Evolutionary conservation across 2,329 filamentous ascomycete species (phyloP).

Genomic region (Clonostachys chloroleuca): DNA sequence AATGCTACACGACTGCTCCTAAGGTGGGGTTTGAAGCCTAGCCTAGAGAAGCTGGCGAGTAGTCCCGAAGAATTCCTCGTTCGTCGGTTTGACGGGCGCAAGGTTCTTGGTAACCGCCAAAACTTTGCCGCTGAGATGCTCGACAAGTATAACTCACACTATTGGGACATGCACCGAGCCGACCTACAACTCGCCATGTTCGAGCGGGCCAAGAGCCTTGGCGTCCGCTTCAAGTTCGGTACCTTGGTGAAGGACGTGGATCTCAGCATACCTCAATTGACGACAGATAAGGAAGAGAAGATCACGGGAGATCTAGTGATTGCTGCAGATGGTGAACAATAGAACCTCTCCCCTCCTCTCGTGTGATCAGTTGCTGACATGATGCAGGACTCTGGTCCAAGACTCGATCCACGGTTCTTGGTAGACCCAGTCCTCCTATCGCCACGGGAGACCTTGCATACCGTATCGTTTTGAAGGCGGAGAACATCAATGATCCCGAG

Average conservation of each 20-base stretch:
- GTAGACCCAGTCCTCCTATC: not conserved
- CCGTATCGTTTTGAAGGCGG: not conserved
- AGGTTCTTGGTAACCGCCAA: constrained; percentile 40
- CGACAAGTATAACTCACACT: constrained; percentile 50
- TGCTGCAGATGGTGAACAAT: constrained; percentile 1
- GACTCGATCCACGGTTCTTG: not conserved
- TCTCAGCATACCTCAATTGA: not conserved
- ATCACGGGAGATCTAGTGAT: constrained; percentile 6
- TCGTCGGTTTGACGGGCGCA: constrained; percentile 43
- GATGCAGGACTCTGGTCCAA: not conserved
- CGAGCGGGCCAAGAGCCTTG: not conserved
- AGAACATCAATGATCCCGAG: not conserved
- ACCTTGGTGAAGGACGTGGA: not conserved
- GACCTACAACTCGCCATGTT: constrained; percentile 41
- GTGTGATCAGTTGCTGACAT: not conserved
- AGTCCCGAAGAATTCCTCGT: constrained; percentile 44
- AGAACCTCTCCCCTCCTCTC: not conserved
- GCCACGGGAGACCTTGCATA: constrained; percentile 2
- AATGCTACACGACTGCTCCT: constrained; percentile 17
- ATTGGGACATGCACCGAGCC: constrained; percentile 55
- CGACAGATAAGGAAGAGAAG: constrained; percentile 5
- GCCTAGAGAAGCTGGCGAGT: constrained; percentile 27
- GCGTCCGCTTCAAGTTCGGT: not conserved
- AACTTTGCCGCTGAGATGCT: constrained; percentile 49
- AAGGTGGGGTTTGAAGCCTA: constrained; percentile 17